Percentiles rank a stretch among this genome's conserved stretches.
Evolutionary conservation across 1,284 basidiomycete genomes (phyloP).

Genomic region (Taiwanofungus camphoratus): DNA sequence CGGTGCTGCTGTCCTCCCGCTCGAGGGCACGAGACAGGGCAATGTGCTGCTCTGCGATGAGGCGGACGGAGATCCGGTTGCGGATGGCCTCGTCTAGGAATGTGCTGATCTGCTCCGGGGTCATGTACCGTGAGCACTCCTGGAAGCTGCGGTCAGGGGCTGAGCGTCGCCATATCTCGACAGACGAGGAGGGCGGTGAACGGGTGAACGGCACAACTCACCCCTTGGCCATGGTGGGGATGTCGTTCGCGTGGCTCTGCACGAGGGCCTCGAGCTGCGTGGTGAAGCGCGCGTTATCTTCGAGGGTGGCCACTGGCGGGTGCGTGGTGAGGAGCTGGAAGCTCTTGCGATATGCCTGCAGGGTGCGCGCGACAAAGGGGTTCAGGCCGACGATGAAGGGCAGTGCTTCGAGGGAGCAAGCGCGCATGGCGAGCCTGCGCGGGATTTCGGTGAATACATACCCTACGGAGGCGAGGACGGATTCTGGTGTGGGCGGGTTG

Average conservation of each 20-base stretch:
- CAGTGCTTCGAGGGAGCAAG: slow-evolving; percentile 62
- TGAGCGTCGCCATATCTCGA: neutral
- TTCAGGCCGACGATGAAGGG: slow-evolving; percentile 90
- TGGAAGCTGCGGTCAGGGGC: slow-evolving; percentile 60
- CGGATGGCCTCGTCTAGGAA: slow-evolving; percentile 86
- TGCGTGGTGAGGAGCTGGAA: slow-evolving; percentile 72
- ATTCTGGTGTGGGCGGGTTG: slow-evolving; percentile 61
- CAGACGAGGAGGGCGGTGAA: slow-evolving; percentile 4
- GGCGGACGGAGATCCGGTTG: slow-evolving; percentile 80
- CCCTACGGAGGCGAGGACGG: slow-evolving; percentile 61
- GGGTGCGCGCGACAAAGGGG: slow-evolving; percentile 74
- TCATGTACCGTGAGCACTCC: slow-evolving; percentile 82
- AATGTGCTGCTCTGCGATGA: slow-evolving; percentile 92
- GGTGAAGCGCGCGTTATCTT: slow-evolving; percentile 69
- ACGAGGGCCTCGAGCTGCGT: slow-evolving; percentile 68
- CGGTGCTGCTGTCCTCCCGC: slow-evolving; percentile 23
- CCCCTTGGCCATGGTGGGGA: slow-evolving; percentile 88
- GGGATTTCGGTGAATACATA: slow-evolving; percentile 73
- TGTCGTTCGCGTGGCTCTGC: slow-evolving; percentile 78
- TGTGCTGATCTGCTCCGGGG: slow-evolving; percentile 64
- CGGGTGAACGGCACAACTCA: slow-evolving; percentile 28
- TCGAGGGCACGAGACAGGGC: slow-evolving; percentile 66
- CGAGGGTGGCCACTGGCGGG: slow-evolving; percentile 57
- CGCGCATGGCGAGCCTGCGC: slow-evolving; percentile 63
- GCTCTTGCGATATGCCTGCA: slow-evolving; percentile 69